Evolutionary conservation across 208 protist genomes (phyloP), one percentile per base, ranked within the genome.

Genomic region (Wallacemonas sp.): DNA sequence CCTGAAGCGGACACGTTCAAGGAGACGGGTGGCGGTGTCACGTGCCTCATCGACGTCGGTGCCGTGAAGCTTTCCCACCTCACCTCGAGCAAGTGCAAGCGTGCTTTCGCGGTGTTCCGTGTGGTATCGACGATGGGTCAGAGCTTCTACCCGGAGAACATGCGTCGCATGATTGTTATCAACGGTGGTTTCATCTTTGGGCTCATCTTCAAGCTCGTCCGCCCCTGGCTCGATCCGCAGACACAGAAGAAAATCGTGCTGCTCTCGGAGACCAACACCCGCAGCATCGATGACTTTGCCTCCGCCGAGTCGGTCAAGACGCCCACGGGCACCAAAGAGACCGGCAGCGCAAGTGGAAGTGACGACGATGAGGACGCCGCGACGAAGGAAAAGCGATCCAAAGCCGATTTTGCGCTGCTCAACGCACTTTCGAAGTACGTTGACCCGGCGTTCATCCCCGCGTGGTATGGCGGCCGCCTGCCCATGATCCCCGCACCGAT

Each of bases 111-210:
- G 6, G 48, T 87, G 13, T 83, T 87, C 50, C 58, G 66, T 19
- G 42, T 79, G 0, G 37, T 87, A n/a, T 87, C 76, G 21, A 30
- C 71, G 22, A 66, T 81, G 46, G 71, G 68, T 13, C 83, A 89
- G 77, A 55, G 41, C 48, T 84, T 73, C 66, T 89, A 82, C 67
- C 83, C 83, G 5, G 79, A 89, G 62, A 85, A 89, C 61, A 81
- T 89, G 76, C 54, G 53, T n/a, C 66, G 66, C 34, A 76, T 89
- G 67, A 79, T 89, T 38, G 79, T 89, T 53, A 41, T 82, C 34
- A 89, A 89, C 57, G 78, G 76, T 22, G 82, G 82, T 22, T 79
- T 78, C 30, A 55, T 83, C 15, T 83, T 85, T 50, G 71, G 61
- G 36, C 59, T 76, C 45, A 19, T 83, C 42, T 89, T 73, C 66